A percentile compares a stretch with the other conserved stretches of the same genome.
Conservation (phyloP, 305 asterid species). For the Plantago coronopus region DNA sequence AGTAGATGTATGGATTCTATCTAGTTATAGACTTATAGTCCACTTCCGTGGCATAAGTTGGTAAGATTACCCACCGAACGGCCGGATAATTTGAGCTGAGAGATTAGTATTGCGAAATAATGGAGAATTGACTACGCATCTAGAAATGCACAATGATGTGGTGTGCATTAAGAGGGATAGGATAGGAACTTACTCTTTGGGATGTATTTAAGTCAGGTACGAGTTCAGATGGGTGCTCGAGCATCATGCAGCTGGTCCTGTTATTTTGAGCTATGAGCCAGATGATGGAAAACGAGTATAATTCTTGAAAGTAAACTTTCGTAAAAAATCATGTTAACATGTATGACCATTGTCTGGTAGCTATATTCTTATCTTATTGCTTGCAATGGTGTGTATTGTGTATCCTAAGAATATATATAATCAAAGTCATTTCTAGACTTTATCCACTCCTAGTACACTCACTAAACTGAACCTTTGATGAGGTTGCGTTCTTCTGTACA, state of each 20-base stretch:
- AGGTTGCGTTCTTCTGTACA: constrained; percentile 30
- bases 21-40: background rate
- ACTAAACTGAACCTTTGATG: constrained; percentile 9
- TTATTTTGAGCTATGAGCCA: too few species aligned
- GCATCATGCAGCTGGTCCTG: too few species aligned
- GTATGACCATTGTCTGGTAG: background rate
- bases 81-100: background rate
- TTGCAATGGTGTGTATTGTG: background rate
- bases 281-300: background rate
- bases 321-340: too few species aligned
- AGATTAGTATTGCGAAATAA: background rate
- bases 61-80: too few species aligned
- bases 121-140: background rate
- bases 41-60: background rate
- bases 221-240: background rate
- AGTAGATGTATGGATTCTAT: too few species aligned
- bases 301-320: background rate
- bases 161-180: background rate
- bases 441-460: background rate
- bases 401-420: background rate
- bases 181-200: background rate
- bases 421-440: background rate
- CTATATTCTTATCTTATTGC: background rate
- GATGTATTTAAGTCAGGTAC: background rate
- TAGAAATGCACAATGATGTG: background rate